Evolutionary conservation across 2,329 filamentous ascomycete species (phyloP).

Genomic region (Pezicula carpinea): DNA sequence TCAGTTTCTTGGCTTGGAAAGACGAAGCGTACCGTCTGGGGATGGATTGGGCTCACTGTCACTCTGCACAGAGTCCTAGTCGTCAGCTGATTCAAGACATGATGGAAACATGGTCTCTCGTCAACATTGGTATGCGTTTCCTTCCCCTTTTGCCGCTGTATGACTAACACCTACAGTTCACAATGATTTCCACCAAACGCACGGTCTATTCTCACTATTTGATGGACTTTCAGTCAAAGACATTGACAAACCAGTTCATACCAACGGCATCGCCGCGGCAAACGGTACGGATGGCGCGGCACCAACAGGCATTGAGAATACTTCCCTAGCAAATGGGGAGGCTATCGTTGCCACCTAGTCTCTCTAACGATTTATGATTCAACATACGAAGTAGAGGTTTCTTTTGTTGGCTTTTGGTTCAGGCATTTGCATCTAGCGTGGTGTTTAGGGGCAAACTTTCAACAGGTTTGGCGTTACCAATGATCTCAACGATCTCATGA

Average conservation of each 20-base stretch:
- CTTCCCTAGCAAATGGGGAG: constrained; percentile 18
- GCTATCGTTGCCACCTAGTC: background rate
- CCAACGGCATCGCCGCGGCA: constrained; percentile 7
- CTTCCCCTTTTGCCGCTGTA: background rate
- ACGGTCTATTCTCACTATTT: constrained; percentile 81
- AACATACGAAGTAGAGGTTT: constrained; percentile 20
- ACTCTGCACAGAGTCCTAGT: constrained; percentile 70
- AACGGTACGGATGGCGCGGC: constrained; percentile 12
- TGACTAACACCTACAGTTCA: constrained; percentile 60
- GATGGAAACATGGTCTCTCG: constrained; percentile 87
- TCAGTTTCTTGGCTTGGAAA: constrained; percentile 98
- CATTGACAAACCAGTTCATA: constrained; percentile 43
- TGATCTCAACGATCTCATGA: constrained; percentile 18
- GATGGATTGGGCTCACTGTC: constrained; percentile 90
- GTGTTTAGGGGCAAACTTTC: constrained; percentile 28
- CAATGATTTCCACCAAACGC: constrained; percentile 89
- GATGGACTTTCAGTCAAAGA: constrained; percentile 68
- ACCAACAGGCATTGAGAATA: constrained; percentile 9
- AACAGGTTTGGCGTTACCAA: constrained; percentile 29
- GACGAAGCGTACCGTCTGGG: constrained; percentile 94
- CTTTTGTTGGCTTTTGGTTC: constrained; percentile 6
- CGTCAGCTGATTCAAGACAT: constrained; percentile 74
- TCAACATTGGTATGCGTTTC: constrained; percentile 77
- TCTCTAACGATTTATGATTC: constrained; percentile 26
- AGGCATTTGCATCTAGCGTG: constrained; percentile 26